Percentiles rank a stretch among this genome's conserved stretches.
Evolutionary conservation across 176 grass and related monocot genomes (phyloP).

Genomic region (Oryza longistaminata): DNA sequence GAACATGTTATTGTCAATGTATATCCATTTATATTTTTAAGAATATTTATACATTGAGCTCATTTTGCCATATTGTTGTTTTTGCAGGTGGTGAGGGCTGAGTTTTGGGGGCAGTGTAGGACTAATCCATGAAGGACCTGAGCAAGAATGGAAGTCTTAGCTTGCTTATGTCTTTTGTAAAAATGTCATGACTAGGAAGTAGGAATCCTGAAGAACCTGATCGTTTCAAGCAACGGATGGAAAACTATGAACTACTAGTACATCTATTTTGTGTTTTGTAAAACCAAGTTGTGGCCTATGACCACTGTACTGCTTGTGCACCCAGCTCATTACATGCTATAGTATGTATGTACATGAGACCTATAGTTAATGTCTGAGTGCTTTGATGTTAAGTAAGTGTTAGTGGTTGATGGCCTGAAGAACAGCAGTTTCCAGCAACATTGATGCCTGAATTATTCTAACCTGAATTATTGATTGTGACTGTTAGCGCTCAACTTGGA

Average conservation of each 20-base stretch:
- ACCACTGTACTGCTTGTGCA: not conserved
- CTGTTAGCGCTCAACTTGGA: not conserved
- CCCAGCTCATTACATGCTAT: not conserved
- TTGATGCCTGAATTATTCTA: not conserved
- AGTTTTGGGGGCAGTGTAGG: not conserved
- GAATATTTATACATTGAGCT: not conserved
- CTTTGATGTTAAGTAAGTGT: not conserved
- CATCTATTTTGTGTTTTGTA: no score
- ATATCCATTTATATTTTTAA: not conserved
- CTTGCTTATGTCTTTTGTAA: not conserved
- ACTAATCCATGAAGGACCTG: not conserved
- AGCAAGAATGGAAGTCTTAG: not conserved
- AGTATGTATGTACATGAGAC: not conserved
- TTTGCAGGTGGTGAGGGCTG: not conserved
- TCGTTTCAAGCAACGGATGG: not conserved
- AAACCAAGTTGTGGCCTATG: not conserved
- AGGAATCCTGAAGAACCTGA: not conserved
- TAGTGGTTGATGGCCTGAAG: not conserved
- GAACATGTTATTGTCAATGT: not conserved
- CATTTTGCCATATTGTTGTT: not conserved
- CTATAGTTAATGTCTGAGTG: not conserved
- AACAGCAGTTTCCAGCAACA: not conserved
- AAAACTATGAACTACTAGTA: not conserved
- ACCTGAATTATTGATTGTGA: not conserved
- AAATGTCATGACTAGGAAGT: not conserved